phyloP scores from a whole-genome alignment of 169 alveolate genomes.

The Plasmodium sp. region DNA sequence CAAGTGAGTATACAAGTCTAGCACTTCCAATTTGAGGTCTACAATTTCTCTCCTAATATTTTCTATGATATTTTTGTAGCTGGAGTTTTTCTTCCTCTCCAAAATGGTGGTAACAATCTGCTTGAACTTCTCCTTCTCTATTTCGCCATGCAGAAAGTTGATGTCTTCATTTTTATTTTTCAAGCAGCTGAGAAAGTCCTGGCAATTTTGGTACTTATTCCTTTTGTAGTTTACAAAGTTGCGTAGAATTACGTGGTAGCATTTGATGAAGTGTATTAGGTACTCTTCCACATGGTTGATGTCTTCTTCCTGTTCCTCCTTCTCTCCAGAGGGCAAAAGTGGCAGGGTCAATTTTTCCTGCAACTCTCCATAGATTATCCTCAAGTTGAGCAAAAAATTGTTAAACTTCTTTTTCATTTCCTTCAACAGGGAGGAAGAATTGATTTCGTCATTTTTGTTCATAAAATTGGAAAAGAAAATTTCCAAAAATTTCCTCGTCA shows the following conservation, averaged over 20 bases:
- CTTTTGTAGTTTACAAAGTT: conserved; percentile 57
- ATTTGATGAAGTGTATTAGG: conserved; percentile 48
- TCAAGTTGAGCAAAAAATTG: conserved; percentile 65
- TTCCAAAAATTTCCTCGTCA: conserved; percentile 51
- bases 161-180: conserved; percentile 47
- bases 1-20: conserved; percentile 52
- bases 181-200: conserved; percentile 28
- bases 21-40: conserved; percentile 25
- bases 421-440: conserved; percentile 44
- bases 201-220: conserved; percentile 31
- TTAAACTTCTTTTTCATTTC: conserved; percentile 72
- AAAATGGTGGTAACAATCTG: conserved; percentile 42
- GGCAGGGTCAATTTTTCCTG: conserved; percentile 60
- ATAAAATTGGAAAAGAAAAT: conserved; percentile 59
- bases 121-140: conserved; percentile 44
- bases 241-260: conserved; percentile 60
- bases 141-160: conserved; percentile 37
- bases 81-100: conserved; percentile 69
- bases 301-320: conserved; percentile 48
- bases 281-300: conserved; percentile 49
- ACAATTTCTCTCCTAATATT: conserved; percentile 53
- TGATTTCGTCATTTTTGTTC: conserved; percentile 67
- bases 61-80: conserved; percentile 60
- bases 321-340: conserved; percentile 41
- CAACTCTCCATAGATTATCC: conserved; percentile 44